These are phyloP conservation scores for Pythium biforme DNA, from an alignment of 352 stramenopile species.

Conservation along the genomic window DNA sequence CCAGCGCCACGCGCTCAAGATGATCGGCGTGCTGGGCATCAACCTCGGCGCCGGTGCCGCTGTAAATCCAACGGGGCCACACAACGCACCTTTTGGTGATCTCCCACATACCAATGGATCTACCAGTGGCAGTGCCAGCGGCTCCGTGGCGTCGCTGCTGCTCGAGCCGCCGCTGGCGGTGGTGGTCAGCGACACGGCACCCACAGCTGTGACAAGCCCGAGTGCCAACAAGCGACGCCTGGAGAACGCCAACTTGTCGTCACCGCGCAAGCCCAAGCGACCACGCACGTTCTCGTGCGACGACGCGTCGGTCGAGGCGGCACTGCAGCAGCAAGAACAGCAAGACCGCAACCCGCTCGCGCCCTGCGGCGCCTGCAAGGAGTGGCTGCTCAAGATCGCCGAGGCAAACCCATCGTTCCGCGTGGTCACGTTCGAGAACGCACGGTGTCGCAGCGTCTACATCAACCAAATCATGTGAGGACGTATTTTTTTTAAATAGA, in stretches of 20 bases:
- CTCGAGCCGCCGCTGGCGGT: conserved; percentile 11
- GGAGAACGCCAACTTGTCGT: conserved; percentile 29
- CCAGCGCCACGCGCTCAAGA: conserved; percentile 89
- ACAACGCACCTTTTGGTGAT: too few relatives aligned
- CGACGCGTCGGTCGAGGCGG: conserved; percentile 52
- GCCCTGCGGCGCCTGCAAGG: conserved; percentile 97
- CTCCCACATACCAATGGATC: not conserved
- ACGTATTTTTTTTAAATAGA: too few relatives aligned
- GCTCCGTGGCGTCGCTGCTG: conserved; percentile 7
- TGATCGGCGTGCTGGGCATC: conserved; percentile 94
- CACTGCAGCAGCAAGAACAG: conserved; percentile 25
- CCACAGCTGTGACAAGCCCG: conserved; percentile 3
- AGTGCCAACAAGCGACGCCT: conserved; percentile 9
- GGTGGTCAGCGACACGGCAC: not conserved
- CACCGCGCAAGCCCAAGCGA: conserved; percentile 71
- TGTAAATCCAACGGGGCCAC: conserved; percentile 3
- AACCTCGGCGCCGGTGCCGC: conserved; percentile 39
- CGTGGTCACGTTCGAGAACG: conserved; percentile 96
- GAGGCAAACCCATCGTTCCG: conserved; percentile 97
- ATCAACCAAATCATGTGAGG: conserved; percentile 79
- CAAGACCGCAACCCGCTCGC: conserved; percentile 95
- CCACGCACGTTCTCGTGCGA: conserved; percentile 83
- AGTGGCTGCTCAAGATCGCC: conserved; percentile 99
- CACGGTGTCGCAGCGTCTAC: conserved; percentile 92
- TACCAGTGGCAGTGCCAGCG: not conserved